Evolutionary conservation across 371 early-diverging fungal species (phyloP).

Genomic region (Circinella umbellata): DNA sequence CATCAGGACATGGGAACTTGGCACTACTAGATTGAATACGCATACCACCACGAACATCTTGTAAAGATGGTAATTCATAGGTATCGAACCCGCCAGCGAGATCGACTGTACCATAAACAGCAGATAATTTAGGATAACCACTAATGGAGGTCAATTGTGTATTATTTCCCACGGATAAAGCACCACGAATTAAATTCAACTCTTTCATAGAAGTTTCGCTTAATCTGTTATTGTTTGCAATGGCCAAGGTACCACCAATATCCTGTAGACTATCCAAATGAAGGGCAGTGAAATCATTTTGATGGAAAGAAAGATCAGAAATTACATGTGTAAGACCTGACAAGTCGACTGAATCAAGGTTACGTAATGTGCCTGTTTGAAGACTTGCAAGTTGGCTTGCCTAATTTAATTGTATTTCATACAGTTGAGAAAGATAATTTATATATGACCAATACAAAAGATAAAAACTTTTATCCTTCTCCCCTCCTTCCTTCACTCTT

Average conservation of each 20-base stretch:
- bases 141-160: constrained; percentile 46
- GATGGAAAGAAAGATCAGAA: constrained; percentile 56
- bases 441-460: too few relatives aligned
- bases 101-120: constrained; percentile 57
- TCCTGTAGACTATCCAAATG: constrained; percentile 38
- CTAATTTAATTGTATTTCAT: constrained; percentile 8
- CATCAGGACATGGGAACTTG: constrained; percentile 37
- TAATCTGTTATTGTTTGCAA: constrained; percentile 57
- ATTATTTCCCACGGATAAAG: constrained; percentile 65
- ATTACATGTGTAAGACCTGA: constrained; percentile 37
- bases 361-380: constrained; percentile 43
- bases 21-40: constrained; percentile 52
- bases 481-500: too few relatives aligned
- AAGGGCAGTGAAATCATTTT: constrained; percentile 50
- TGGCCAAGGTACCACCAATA: constrained; percentile 57
- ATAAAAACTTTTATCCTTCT: too few relatives aligned
- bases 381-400: constrained; percentile 39
- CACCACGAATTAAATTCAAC: constrained; percentile 54
- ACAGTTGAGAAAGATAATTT: not conserved
- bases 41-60: constrained; percentile 58
- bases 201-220: constrained; percentile 53
- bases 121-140: constrained; percentile 52
- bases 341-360: constrained; percentile 42
- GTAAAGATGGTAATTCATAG: constrained; percentile 46
- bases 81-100: constrained; percentile 54